Percentiles rank a stretch among this genome's conserved stretches.
These are phyloP conservation scores for Fusarium neocosmosporiellum DNA, from an alignment of 2,329 filamentous ascomycete species.

Conservation along the genomic window DNA sequence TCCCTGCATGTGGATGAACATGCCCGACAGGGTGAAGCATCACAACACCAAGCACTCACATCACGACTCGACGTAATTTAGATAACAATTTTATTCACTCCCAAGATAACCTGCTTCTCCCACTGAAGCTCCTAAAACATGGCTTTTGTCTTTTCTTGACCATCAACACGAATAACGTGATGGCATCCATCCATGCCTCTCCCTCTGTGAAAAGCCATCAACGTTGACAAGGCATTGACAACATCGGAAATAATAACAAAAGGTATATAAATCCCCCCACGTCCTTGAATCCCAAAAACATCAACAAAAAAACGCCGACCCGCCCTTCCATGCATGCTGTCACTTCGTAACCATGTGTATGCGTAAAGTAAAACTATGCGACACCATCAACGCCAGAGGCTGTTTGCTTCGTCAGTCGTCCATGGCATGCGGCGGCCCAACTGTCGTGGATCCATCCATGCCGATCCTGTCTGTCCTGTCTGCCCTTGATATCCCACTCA, in stretches of 20 bases:
- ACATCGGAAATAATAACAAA: constrained; percentile 33
- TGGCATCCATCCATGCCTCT: background rate
- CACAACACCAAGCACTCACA: background rate
- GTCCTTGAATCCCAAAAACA: constrained; percentile 32
- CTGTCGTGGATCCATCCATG: constrained; percentile 22
- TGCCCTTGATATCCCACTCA: background rate
- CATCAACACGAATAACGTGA: background rate
- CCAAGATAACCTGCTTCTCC: constrained; percentile 6
- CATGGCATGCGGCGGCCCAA: constrained; percentile 4
- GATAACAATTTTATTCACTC: constrained; percentile 26
- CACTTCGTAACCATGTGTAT: constrained; percentile 40
- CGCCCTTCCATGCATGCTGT: constrained; percentile 37
- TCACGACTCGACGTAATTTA: background rate
- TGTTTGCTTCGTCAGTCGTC: constrained; percentile 29
- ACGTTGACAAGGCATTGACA: constrained; percentile 15
- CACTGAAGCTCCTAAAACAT: constrained; percentile 13
- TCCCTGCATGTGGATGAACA: background rate
- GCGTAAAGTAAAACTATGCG: constrained; percentile 32
- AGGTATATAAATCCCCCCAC: constrained; percentile 42
- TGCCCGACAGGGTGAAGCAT: background rate
- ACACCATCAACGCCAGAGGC: constrained; percentile 39
- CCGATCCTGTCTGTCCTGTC: background rate
- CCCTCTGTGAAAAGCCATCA: constrained; percentile 1
- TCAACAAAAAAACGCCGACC: constrained; percentile 40
- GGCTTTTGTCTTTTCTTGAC: constrained; percentile 29